Percentiles rank a stretch among this genome's conserved stretches.
Conservation (phyloP, 768 basidiomycete genomes). For the Lepiota brunneoincarnata region DNA sequence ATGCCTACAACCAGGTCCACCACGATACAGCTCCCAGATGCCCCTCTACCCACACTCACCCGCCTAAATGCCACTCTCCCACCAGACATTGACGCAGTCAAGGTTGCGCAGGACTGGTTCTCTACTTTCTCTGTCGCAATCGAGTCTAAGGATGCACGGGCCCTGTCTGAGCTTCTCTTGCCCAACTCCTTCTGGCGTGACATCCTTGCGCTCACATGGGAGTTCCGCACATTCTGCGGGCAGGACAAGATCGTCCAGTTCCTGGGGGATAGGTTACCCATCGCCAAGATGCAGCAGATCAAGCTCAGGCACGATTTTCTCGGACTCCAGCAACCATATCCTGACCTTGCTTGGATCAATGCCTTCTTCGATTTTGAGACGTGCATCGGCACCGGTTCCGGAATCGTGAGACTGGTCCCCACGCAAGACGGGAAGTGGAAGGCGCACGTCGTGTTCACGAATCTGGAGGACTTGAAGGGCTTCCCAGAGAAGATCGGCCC, state of each 20-base stretch:
- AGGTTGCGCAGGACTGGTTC: slow-evolving; percentile 26
- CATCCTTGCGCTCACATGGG: slow-evolving; percentile 48
- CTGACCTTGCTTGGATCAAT: slow-evolving; percentile 46
- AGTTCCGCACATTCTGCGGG: slow-evolving; percentile 46
- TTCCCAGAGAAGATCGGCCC: too few species aligned
- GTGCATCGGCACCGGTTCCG: slow-evolving; percentile 38
- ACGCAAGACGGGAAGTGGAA: slow-evolving; percentile 38
- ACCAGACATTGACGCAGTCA: slow-evolving; percentile 18
- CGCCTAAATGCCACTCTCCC: slow-evolving; percentile 21
- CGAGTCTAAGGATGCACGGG: slow-evolving; percentile 14
- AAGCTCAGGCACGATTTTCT: slow-evolving; percentile 22
- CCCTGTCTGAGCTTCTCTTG: slow-evolving; percentile 18
- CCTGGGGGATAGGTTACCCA: slow-evolving; percentile 34
- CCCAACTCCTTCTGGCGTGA: slow-evolving; percentile 44
- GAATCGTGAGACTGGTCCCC: slow-evolving; percentile 46
- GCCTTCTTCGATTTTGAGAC: slow-evolving; percentile 45
- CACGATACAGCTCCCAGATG: too few species aligned
- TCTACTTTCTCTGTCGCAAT: slow-evolving; percentile 17
- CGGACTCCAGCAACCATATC: slow-evolving; percentile 27
- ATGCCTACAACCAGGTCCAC: too few species aligned
- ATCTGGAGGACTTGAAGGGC: slow-evolving; percentile 47
- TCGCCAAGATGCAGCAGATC: slow-evolving; percentile 26
- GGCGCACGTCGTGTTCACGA: slow-evolving; percentile 49
- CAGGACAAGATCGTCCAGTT: slow-evolving; percentile 33
- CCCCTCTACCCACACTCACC: slow-evolving; percentile 26